Percentiles rank a stretch among this genome's conserved stretches.
Conservation (phyloP, 2,329 filamentous ascomycete species). For the Fusarium sp. region DNA sequence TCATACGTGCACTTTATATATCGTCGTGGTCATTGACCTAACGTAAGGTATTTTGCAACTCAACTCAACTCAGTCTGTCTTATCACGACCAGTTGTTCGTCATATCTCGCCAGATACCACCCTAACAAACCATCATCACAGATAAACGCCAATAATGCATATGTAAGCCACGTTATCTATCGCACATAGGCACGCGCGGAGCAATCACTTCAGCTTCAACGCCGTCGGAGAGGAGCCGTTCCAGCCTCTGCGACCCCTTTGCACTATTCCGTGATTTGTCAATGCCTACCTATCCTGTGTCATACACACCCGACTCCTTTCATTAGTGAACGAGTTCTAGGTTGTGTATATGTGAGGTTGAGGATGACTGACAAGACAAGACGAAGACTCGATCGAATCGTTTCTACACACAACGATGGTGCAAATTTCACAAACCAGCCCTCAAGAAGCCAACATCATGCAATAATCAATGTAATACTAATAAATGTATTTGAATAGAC, state of each 20-base stretch:
- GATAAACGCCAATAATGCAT: neutral
- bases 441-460: too few relatives aligned
- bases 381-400: neutral
- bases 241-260: too few relatives aligned
- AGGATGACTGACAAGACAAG: neutral
- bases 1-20: slow-evolving; percentile 13
- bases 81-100: neutral
- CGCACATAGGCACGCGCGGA: neutral
- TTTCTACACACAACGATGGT: neutral
- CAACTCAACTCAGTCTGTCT: neutral
- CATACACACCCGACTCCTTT: neutral
- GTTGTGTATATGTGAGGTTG: neutral
- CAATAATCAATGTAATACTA: neutral
- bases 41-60: neutral
- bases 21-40: neutral
- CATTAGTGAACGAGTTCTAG: neutral
- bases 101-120: neutral
- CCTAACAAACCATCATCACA: neutral
- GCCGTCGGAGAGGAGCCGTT: too few relatives aligned
- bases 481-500: slow-evolving; percentile 1
- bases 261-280: slow-evolving; percentile 17
- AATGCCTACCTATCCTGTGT: neutral
- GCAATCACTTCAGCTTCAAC: neutral
- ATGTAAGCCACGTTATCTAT: slow-evolving; percentile 16
- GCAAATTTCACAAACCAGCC: neutral